These are phyloP conservation scores for Sarocladium brachiariae DNA, from an alignment of 2,329 filamentous ascomycete species.

Conservation along the genomic window DNA sequence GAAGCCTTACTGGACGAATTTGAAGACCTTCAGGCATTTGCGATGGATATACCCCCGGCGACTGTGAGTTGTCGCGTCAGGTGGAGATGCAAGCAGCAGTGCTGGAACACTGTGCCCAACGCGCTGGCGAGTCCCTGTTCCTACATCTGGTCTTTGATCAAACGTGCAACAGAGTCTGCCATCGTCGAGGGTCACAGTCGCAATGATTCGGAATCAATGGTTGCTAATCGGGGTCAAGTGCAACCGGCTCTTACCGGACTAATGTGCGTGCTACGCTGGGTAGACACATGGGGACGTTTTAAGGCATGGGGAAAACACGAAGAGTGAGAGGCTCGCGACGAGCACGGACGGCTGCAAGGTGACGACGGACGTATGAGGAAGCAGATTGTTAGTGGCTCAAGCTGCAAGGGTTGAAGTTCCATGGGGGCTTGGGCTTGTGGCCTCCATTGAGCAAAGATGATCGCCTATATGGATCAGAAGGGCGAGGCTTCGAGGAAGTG, in stretches of 20 bases:
- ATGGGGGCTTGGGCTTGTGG: constrained; percentile 4
- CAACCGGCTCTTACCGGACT: constrained; percentile 1
- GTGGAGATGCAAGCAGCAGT: constrained; percentile 2
- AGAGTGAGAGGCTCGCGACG: constrained; percentile 5
- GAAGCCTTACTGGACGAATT: constrained; percentile 28
- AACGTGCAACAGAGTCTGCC: not conserved
- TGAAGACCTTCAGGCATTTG: constrained; percentile 18
- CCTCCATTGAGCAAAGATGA: constrained; percentile 6
- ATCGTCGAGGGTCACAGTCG: not conserved
- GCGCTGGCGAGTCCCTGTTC: not conserved
- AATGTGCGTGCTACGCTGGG: constrained; percentile 9
- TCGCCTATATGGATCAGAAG: not conserved
- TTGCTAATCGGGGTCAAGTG: not conserved
- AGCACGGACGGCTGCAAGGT: not conserved
- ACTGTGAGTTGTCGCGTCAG: constrained; percentile 11
- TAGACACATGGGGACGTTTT: constrained; percentile 8
- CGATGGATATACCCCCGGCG: constrained; percentile 15
- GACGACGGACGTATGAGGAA: constrained; percentile 1
- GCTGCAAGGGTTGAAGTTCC: not conserved
- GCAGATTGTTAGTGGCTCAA: not conserved
- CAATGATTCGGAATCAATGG: not conserved
- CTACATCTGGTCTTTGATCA: not conserved
- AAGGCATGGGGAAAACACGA: constrained; percentile 1
- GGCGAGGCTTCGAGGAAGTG: constrained; percentile 7
- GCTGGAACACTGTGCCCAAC: constrained; percentile 1